A percentile compares a stretch with the other conserved stretches of the same genome.
Conservation (phyloP, 2,329 filamentous ascomycete genomes). For the Alternaria alternata region DNA sequence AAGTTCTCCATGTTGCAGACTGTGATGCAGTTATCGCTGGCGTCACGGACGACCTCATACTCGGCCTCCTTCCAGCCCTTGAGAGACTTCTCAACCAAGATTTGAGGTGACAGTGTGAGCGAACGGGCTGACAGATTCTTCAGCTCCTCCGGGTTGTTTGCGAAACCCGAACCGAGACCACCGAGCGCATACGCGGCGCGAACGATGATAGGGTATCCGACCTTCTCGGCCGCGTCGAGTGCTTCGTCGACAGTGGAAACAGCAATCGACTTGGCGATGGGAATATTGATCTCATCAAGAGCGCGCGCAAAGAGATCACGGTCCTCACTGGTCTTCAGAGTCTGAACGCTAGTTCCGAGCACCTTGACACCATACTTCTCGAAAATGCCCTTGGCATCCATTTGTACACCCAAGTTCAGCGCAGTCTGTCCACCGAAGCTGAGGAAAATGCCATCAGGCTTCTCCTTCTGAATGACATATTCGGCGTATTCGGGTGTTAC, state of each 20-base stretch:
- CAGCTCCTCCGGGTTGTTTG: conserved; percentile 91
- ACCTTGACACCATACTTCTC: conserved; percentile 96
- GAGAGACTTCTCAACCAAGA: conserved; percentile 96
- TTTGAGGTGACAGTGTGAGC: conserved; percentile 91
- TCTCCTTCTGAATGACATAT: conserved; percentile 95
- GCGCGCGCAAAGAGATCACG: conserved; percentile 96
- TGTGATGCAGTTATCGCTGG: conserved; percentile 97
- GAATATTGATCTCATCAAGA: conserved; percentile 95
- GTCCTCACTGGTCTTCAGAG: conserved; percentile 93
- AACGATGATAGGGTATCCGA: conserved; percentile 98
- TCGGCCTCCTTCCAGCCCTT: conserved; percentile 99
- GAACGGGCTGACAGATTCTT: conserved; percentile 92
- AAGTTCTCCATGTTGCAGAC: conserved; percentile 99
- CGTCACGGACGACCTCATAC: conserved; percentile 97
- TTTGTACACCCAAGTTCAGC: conserved; percentile 94
- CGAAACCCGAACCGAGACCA: conserved; percentile 95
- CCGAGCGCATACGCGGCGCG: conserved; percentile 96
- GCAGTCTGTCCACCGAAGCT: conserved; percentile 98
- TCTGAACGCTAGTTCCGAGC: conserved; percentile 92
- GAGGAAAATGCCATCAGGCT: conserved; percentile 95
- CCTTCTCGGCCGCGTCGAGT: conserved; percentile 80
- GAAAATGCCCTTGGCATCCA: conserved; percentile 95
- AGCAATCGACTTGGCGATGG: conserved; percentile 94
- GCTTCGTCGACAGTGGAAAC: conserved; percentile 92
- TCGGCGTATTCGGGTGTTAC: conserved; percentile 97